Percentiles rank a stretch among this genome's conserved stretches.
Evolutionary conservation across 495 filamentous ascomycete genomes (phyloP).

Genomic region (Talaromyces stipitatus): DNA sequence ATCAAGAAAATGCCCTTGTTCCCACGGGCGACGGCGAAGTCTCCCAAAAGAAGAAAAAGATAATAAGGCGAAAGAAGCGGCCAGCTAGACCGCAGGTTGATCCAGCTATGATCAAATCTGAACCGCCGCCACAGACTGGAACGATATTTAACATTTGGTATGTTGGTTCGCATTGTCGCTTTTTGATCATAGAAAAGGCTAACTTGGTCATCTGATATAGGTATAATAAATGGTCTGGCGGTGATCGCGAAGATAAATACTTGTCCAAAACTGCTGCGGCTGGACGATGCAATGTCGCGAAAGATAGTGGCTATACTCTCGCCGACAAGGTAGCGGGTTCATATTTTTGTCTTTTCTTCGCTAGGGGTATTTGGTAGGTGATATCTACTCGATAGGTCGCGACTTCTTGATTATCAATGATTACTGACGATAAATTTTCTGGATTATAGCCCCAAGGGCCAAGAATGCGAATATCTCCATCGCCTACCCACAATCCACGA

Average conservation of each 20-base stretch:
- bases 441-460: constrained; percentile 71
- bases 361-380: constrained; percentile 55
- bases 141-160: constrained; percentile 88
- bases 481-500: constrained; percentile 76
- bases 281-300: constrained; percentile 71
- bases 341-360: constrained; percentile 93
- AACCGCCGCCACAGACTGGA: constrained; percentile 83
- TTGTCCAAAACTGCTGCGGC: constrained; percentile 66
- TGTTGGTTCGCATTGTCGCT: neutral
- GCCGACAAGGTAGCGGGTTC: constrained; percentile 73
- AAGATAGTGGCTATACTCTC: constrained; percentile 80
- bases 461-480: constrained; percentile 93
- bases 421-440: constrained; percentile 52
- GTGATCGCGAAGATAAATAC: constrained; percentile 89
- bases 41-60: constrained; percentile 42
- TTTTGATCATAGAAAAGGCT: neutral
- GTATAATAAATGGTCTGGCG: constrained; percentile 92
- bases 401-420: neutral
- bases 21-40: constrained; percentile 12
- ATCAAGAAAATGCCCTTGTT: constrained; percentile 11
- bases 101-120: constrained; percentile 66
- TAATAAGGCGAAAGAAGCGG: constrained; percentile 42
- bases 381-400: neutral
- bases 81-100: constrained; percentile 71
- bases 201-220: neutral